Conservation (phyloP, 805 yeast genomes). For the Cyberlindnera nakhonratchasimensis region DNA sequence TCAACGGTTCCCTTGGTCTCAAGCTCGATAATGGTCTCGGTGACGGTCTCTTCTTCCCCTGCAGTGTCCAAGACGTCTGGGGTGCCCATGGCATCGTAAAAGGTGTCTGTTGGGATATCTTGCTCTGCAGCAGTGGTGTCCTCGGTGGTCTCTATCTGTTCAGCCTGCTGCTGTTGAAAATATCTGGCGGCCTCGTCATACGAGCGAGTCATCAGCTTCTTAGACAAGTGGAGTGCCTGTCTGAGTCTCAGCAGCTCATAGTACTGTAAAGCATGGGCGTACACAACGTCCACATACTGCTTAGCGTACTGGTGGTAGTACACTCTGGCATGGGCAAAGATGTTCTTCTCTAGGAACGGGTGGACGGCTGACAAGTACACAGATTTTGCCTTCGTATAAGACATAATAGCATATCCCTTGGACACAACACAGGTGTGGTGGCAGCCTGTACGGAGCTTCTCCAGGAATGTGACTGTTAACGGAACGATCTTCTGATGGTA, state of each 20-base stretch:
- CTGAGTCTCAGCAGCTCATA: conserved; percentile 20
- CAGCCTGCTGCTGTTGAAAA: conserved; percentile 9
- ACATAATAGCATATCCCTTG: conserved; percentile 2
- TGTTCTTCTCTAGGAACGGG: conserved; percentile 5
- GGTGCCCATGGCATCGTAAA: conserved; percentile 9
- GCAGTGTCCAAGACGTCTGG: conserved; percentile 14
- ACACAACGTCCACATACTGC: conserved; percentile 6
- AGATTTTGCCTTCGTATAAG: neutral
- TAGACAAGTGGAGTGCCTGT: conserved; percentile 20
- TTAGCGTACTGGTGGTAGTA: conserved; percentile 12
- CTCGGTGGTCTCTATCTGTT: conserved; percentile 1
- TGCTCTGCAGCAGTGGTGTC: conserved; percentile 14
- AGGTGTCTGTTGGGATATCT: conserved; percentile 11
- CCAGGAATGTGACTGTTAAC: neutral
- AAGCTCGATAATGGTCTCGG: neutral
- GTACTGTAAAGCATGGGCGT: conserved; percentile 9
- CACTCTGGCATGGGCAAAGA: conserved; percentile 1
- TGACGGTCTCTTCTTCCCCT: conserved; percentile 7
- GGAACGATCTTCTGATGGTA: conserved; percentile 10
- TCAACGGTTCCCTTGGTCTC: neutral
- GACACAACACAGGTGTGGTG: conserved; percentile 1
- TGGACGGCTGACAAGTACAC: conserved; percentile 10
- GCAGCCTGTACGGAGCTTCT: neutral
- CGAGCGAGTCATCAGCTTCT: conserved; percentile 14
- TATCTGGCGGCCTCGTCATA: conserved; percentile 18